A percentile compares a stretch with the other conserved stretches of the same genome.
These are phyloP conservation scores for Bimuria novae-zelandiae DNA, from an alignment of 2,329 filamentous ascomycete species.

Conservation along the genomic window DNA sequence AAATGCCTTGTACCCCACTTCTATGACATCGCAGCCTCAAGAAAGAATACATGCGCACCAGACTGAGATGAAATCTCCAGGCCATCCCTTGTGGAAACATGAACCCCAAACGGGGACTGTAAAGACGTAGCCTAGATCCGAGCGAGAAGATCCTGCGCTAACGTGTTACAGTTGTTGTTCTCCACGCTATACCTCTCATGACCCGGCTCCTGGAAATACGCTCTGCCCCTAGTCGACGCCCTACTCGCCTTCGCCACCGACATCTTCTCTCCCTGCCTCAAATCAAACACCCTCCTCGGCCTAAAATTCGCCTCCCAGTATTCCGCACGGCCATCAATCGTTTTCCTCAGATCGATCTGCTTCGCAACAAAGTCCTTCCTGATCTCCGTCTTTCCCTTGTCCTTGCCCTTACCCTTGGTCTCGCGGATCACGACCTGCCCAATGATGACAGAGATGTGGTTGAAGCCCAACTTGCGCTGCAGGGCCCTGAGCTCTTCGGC, in stretches of 20 bases:
- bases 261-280: neutral
- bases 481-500: neutral
- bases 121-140: no score
- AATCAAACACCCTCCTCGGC: neutral
- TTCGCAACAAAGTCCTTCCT: neutral
- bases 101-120: no score
- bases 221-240: neutral
- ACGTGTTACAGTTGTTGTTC: neutral
- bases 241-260: neutral
- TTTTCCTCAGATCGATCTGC: neutral
- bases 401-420: neutral
- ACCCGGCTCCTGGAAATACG: neutral
- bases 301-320: neutral
- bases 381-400: neutral
- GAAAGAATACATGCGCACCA: no score
- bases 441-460: neutral
- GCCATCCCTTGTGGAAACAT: no score
- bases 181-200: neutral
- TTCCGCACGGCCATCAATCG: no score
- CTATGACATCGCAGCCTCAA: no score
- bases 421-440: neutral
- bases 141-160: no score
- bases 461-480: neutral
- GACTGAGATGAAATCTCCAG: no score
- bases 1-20: no score